Evolutionary conservation across 2,329 filamentous ascomycete species (phyloP).

Genomic region (Penicillium sp.): DNA sequence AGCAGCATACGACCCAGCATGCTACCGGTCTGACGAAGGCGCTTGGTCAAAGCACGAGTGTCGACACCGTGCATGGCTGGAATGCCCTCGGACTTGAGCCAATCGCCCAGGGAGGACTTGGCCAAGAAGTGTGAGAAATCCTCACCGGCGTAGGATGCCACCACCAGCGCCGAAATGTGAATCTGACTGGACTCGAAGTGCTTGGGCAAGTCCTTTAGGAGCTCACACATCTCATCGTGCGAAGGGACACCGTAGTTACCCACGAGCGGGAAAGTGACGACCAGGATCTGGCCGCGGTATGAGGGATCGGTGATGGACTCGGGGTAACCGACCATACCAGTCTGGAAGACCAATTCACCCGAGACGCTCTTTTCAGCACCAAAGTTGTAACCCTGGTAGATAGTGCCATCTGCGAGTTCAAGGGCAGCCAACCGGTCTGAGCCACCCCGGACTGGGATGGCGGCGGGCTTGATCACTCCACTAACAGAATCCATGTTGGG

Average conservation of each 20-base stretch:
- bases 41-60: slow-evolving; percentile 89
- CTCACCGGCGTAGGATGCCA: slow-evolving; percentile 89
- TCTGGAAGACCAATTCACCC: slow-evolving; percentile 98
- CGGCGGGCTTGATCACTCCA: slow-evolving; percentile 56
- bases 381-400: slow-evolving; percentile 95
- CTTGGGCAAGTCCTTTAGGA: slow-evolving; percentile 81
- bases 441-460: slow-evolving; percentile 56
- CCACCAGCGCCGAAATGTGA: slow-evolving; percentile 87
- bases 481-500: slow-evolving; percentile 33
- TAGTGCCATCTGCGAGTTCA: slow-evolving; percentile 86
- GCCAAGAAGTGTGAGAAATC: slow-evolving; percentile 95
- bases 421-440: slow-evolving; percentile 71
- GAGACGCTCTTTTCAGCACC: slow-evolving; percentile 91
- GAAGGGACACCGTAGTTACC: slow-evolving; percentile 98
- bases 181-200: slow-evolving; percentile 93
- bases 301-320: slow-evolving; percentile 89
- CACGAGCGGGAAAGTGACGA: slow-evolving; percentile 91
- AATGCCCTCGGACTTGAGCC: slow-evolving; percentile 93
- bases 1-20: slow-evolving; percentile 91
- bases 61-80: slow-evolving; percentile 95
- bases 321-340: slow-evolving; percentile 97
- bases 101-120: slow-evolving; percentile 82
- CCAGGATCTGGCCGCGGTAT: slow-evolving; percentile 90
- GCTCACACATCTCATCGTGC: slow-evolving; percentile 76
- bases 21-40: slow-evolving; percentile 88